Evolutionary conservation across 345 rosid genomes (phyloP).

Genomic region (Rhodomyrtus tomentosa): DNA sequence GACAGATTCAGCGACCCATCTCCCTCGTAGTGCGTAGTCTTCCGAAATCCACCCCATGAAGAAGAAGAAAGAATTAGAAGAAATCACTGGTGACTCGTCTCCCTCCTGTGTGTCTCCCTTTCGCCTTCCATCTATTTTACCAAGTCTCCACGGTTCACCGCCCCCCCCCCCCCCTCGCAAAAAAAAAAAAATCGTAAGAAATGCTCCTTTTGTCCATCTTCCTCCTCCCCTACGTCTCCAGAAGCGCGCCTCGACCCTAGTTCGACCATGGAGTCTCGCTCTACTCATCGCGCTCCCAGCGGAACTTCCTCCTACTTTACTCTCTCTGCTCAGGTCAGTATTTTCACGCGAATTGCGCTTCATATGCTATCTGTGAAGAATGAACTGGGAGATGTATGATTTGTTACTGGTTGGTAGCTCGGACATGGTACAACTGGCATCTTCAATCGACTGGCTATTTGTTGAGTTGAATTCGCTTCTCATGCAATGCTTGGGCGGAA

Average conservation of each 20-base stretch:
- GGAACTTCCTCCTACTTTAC: slow-evolving; percentile 51
- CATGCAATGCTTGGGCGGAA: slow-evolving; percentile 18
- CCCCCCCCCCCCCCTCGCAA: no score
- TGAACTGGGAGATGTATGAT: not conserved
- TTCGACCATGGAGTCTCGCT: slow-evolving; percentile 38
- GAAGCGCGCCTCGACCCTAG: slow-evolving; percentile 9
- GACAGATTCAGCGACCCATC: no score
- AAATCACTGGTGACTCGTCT: no score
- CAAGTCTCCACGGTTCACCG: no score
- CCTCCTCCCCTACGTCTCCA: slow-evolving; percentile 37
- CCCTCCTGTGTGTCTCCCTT: no score
- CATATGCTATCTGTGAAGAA: not conserved
- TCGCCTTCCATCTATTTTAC: no score
- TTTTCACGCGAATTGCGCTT: not conserved
- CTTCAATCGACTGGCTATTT: not conserved
- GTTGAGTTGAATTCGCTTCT: not conserved
- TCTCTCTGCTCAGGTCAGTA: slow-evolving; percentile 68
- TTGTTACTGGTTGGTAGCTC: not conserved
- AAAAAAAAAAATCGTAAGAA: no score
- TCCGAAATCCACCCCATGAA: no score
- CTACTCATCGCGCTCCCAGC: slow-evolving; percentile 45
- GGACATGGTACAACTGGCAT: not conserved
- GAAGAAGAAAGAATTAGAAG: no score
- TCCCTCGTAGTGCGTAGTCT: no score
- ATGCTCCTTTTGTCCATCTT: no score